Percentiles rank a stretch among this genome's conserved stretches.
phyloP scores from a whole-genome alignment of 768 basidiomycete genomes.

The Boletellus ananas region DNA sequence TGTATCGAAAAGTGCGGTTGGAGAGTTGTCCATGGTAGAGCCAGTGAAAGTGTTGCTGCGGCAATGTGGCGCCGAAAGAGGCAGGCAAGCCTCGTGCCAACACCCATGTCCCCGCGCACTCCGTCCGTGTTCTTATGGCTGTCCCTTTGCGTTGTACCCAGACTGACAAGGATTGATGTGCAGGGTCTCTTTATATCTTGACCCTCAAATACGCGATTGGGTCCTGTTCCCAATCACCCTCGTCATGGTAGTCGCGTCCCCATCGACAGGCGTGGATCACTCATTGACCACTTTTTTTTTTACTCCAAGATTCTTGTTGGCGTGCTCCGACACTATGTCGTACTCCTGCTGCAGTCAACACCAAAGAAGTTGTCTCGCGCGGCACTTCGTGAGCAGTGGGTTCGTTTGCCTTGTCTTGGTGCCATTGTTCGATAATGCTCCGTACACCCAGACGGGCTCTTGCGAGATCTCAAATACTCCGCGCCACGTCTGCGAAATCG shows the following conservation, averaged over 20 bases:
- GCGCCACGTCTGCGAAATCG: conserved; percentile 74
- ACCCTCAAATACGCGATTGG: conserved; percentile 95
- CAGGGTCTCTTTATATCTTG: conserved; percentile 66
- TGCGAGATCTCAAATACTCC: conserved; percentile 78
- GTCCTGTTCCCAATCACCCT: conserved; percentile 94
- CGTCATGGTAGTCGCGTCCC: conserved; percentile 71
- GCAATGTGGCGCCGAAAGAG: conserved; percentile 19
- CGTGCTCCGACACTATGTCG: conserved; percentile 88
- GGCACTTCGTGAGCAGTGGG: conserved; percentile 91
- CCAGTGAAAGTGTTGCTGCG: conserved; percentile 16
- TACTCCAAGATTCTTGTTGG: conserved; percentile 79
- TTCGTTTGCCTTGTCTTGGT: conserved; percentile 13
- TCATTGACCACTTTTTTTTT: conserved; percentile 5
- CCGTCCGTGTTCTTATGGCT: conserved; percentile 19
- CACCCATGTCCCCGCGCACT: conserved; percentile 36
- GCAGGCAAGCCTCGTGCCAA: conserved; percentile 19
- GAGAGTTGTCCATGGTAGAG: conserved; percentile 70
- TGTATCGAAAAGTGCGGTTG: conserved; percentile 81
- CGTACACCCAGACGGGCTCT: conserved; percentile 59
- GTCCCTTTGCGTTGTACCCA: background rate
- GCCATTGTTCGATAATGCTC: background rate
- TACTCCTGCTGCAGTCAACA: conserved; percentile 74
- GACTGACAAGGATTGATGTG: conserved; percentile 8
- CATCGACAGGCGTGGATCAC: background rate
- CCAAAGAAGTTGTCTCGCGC: conserved; percentile 78